A percentile compares a stretch with the other conserved stretches of the same genome.
Conservation (phyloP, 1,139 yeast genomes). For the Eremothecium cymbalariae region DNA sequence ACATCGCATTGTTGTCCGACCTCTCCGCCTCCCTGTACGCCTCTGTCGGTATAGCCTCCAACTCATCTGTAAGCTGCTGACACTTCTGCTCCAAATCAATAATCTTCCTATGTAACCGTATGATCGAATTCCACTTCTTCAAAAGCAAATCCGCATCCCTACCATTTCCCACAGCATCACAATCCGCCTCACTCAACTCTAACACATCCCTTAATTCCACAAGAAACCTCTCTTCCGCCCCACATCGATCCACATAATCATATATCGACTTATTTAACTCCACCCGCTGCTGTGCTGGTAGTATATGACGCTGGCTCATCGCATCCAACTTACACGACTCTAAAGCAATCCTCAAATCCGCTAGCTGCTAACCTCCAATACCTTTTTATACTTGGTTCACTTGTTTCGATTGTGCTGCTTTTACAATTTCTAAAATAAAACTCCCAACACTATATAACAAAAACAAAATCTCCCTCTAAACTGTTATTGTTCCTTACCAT, state of each 20-base stretch:
- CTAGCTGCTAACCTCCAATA: neutral
- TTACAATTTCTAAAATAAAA: too few relatives aligned
- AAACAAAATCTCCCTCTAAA: too few relatives aligned
- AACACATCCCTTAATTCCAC: slow-evolving; percentile 3
- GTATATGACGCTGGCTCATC: slow-evolving; percentile 3
- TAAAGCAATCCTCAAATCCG: too few relatives aligned
- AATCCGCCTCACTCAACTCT: slow-evolving; percentile 1
- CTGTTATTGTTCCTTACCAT: too few relatives aligned
- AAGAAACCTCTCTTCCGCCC: slow-evolving; percentile 4
- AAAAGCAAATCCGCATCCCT: slow-evolving; percentile 43
- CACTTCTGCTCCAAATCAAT: slow-evolving; percentile 42
- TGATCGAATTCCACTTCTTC: slow-evolving; percentile 84
- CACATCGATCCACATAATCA: slow-evolving; percentile 8
- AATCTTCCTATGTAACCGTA: slow-evolving; percentile 68
- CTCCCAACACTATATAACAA: too few relatives aligned
- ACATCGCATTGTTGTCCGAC: slow-evolving; percentile 31
- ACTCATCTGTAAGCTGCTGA: slow-evolving; percentile 13
- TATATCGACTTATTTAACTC: slow-evolving; percentile 6
- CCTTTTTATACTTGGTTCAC: neutral
- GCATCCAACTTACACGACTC: slow-evolving; percentile 1
- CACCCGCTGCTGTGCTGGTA: slow-evolving; percentile 6
- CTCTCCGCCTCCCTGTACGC: neutral
- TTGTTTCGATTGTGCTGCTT: too few relatives aligned
- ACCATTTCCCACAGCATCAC: slow-evolving; percentile 3
- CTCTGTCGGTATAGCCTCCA: slow-evolving; percentile 3